phyloP scores from a whole-genome alignment of 345 rosid species.

The Bruguiera sexangula region DNA sequence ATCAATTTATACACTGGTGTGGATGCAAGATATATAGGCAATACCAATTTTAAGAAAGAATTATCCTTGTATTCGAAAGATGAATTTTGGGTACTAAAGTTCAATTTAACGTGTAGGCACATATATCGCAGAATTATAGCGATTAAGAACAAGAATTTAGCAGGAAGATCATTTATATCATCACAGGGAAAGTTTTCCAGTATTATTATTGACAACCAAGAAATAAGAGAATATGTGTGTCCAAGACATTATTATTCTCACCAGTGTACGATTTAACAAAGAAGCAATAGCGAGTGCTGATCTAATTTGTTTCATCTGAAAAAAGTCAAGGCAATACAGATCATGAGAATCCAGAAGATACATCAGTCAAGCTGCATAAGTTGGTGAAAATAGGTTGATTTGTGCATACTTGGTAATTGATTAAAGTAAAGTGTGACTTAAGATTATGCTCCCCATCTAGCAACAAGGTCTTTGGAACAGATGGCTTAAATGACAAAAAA shows the following conservation, averaged over 20 bases:
- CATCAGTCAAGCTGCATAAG: conserved; percentile 15
- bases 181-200: not conserved
- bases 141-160: too few relatives aligned
- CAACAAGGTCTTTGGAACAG: conserved; percentile 75
- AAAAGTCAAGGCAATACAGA: conserved; percentile 20
- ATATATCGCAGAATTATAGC: too few relatives aligned
- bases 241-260: conserved; percentile 34
- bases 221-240: not conserved
- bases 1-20: not conserved
- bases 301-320: conserved; percentile 90
- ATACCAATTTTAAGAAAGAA: not conserved
- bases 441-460: conserved; percentile 81
- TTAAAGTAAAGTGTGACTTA: conserved; percentile 69
- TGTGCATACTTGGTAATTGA: conserved; percentile 77
- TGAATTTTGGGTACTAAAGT: not conserved
- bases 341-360: conserved; percentile 17
- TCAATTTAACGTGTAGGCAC: not conserved
- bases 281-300: conserved; percentile 85
- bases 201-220: not conserved
- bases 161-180: not conserved
- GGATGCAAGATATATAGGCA: not conserved
- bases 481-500: conserved; percentile 79
- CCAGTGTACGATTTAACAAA: conserved; percentile 83
- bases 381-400: conserved; percentile 19
- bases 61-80: not conserved